Base-by-base conservation (phyloP, 306 rosid species). In the Cajanus cajan region DNA sequence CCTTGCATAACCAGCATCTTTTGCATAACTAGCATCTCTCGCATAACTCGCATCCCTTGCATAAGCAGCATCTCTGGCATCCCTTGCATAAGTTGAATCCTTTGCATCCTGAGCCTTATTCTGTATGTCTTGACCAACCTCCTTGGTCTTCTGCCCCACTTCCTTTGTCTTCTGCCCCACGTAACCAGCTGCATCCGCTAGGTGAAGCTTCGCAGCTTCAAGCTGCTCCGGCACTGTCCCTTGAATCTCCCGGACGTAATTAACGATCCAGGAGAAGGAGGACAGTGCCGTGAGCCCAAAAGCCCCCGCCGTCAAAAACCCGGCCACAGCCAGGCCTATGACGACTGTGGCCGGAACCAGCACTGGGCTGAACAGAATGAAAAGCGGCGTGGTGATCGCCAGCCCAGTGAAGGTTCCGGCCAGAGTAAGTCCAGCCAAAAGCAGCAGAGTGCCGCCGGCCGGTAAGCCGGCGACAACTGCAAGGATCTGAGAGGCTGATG, bases 91-190 rank as follows among this genome's bases (percentile, higher is more conserved):
- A 28, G 31, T 37, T 7, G 41, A 6, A 6, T 59, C 76, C 77
- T 74, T 59, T 13, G 80, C 83, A 9, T 91, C 98, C 4, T 86
- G 94, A n/a, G 93, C 87, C 91, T 84, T 96, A 4, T 33, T 74
- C 87, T 93, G 93, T 19, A 90, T 87, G 14, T 91, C 97, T 45
- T 91, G 97, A 13, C 99, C 98, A n/a, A 78, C 87, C 2, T 82
- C 86, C 65, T 82, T 82, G 0, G 86, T 77, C 70, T 82, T 82
- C 74, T 82, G 79, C 2, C 85, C 85, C 0, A 57, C 79, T 10
- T 93, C 98, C 88, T 91, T 91, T 0, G 93, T 88, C 90, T 95
- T 96, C 88, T 90, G 96, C 25, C 97, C 97, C 40, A 90, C 85
- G 15, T 82, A 89, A 22, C 79, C 88, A 0, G 87, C 93, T 74